Evolutionary conservation across 495 filamentous ascomycete species (phyloP).

Genomic region (Durotheca rogersii): DNA sequence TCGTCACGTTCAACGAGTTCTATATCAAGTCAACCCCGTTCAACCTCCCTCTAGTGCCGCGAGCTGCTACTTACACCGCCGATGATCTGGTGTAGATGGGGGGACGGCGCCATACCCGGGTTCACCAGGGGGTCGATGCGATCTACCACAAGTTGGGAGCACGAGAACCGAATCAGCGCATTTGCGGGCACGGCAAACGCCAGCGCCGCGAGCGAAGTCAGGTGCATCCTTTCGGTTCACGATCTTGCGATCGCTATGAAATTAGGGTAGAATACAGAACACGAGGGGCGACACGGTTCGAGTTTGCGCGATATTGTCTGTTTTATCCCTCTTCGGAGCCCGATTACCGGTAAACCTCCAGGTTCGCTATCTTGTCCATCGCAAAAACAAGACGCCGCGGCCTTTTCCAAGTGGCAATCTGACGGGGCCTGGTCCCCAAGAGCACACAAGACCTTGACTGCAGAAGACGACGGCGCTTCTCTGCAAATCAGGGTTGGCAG

Average conservation of each 20-base stretch:
- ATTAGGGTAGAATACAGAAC: conserved; percentile 1
- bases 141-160: conserved; percentile 37
- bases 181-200: conserved; percentile 33
- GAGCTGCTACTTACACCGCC: conserved; percentile 28
- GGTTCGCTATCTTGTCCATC: background rate
- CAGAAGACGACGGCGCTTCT: background rate
- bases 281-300: background rate
- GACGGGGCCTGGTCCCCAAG: conserved; percentile 7
- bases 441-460: background rate
- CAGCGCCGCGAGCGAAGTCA: conserved; percentile 31
- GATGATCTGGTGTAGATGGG: conserved; percentile 40
- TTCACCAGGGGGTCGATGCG: conserved; percentile 40
- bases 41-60: background rate
- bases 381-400: conserved; percentile 4
- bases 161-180: conserved; percentile 40
- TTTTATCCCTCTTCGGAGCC: conserved; percentile 12
- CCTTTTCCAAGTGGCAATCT: background rate
- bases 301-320: conserved; percentile 1
- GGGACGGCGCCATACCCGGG: conserved; percentile 34
- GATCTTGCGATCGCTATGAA: conserved; percentile 1
- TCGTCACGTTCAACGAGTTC: conserved; percentile 38
- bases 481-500: background rate
- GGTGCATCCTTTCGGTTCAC: conserved; percentile 33
- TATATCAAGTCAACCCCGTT: conserved; percentile 9
- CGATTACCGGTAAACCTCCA: background rate